These are phyloP conservation scores for Aspergillus sp. DNA, from an alignment of 2,329 filamentous ascomycete species.

Conservation along the genomic window DNA sequence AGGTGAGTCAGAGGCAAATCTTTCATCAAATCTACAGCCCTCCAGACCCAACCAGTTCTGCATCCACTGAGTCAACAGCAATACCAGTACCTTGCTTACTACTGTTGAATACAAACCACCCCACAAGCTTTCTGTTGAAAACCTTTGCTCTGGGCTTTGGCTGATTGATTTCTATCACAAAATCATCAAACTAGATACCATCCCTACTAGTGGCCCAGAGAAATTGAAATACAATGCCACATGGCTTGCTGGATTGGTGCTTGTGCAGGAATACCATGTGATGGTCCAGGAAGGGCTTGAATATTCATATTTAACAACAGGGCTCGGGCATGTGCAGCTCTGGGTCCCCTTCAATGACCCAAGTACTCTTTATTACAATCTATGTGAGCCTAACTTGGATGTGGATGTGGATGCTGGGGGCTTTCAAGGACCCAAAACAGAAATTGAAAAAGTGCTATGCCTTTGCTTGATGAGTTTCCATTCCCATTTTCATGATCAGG, in stretches of 20 bases:
- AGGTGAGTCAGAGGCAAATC: slow-evolving; percentile 1
- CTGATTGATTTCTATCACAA: neutral
- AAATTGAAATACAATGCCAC: neutral
- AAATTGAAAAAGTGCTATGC: slow-evolving; percentile 14
- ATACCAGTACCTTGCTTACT: slow-evolving; percentile 1
- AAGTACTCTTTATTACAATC: neutral
- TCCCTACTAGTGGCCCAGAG: neutral
- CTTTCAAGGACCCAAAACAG: neutral
- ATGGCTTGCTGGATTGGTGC: neutral
- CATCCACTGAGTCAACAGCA: slow-evolving; percentile 10
- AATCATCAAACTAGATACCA: neutral
- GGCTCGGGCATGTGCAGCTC: neutral
- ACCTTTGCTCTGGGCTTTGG: neutral
- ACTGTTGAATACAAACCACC: neutral
- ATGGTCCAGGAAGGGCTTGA: neutral
- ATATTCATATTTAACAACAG: neutral
- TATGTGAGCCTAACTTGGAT: neutral
- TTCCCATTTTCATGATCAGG: slow-evolving; percentile 11
- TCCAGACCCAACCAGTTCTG: slow-evolving; percentile 16
- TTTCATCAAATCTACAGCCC: slow-evolving; percentile 1
- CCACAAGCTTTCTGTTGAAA: neutral
- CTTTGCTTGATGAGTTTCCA: slow-evolving; percentile 17
- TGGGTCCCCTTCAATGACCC: neutral
- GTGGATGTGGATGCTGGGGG: neutral
- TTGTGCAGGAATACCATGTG: neutral